Evolutionary conservation across 2,329 filamentous ascomycete species (phyloP), one percentile per base, ranked within the genome.

Genomic region (Cladosporium sp.): DNA sequence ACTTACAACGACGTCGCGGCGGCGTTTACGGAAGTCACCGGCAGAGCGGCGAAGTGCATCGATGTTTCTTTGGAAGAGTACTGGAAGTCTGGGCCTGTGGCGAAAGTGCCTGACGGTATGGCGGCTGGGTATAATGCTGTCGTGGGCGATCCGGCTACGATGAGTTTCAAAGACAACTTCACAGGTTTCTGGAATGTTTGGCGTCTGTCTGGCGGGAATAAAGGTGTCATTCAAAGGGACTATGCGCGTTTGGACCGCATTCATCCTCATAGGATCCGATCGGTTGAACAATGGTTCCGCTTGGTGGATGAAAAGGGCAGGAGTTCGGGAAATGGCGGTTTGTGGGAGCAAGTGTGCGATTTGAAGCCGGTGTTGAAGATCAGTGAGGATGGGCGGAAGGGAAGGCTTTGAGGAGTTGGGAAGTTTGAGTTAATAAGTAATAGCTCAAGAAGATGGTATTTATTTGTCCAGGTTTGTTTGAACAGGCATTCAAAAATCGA

Each of bases 231-330:
- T 1, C 65, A 66, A 58, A 72, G 79, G 50, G 75, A 83, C 62
- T 81, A 80, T 62, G 68, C 62, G 13, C 60, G 82, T 17, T 65
- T 83, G 40, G 80, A 83, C 63, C 73, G 78, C 66, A 82, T 83
- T 49, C 73, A 78, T 63, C 80, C 80, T 0, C 64, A 64, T 1
- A 70, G 80, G n/a, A 76, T 80, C 56, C 74, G 66, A 63, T 77
- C 68, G 34, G 77, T 73, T 0, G 78, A 80, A 63, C 75, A 82
- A 60, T 83, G 77, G 72, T 77, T 83, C 24, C 49, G 49, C 17
- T 34, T 52, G 7, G 32, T 44, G 49, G 49, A 42, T 32, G 32
- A 32, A 20, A 28, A 37, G 40, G 50, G 60, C 7, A 25, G 51
- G 7, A 48, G 48, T 19, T 51, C 39, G 4, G 58, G 60, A 3